phyloP scores from a whole-genome alignment of 176 grass and related monocot species.

The Lolium perenne region DNA sequence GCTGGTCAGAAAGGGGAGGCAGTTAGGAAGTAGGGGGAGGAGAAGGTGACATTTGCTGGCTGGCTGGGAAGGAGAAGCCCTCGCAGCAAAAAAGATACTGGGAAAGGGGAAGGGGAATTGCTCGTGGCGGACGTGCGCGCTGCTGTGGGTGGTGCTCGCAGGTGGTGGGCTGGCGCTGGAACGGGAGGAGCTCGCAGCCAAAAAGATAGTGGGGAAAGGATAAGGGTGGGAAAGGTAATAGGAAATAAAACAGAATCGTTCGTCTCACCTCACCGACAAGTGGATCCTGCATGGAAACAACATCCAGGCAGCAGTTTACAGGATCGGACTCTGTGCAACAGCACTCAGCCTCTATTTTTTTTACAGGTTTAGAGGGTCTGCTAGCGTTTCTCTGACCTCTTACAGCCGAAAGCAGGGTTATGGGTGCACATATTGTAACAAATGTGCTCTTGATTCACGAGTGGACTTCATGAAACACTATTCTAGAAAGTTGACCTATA shows the following conservation, averaged over 20 bases:
- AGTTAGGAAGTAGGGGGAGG: too few species aligned
- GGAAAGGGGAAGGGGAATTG: too few species aligned
- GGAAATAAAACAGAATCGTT: not conserved
- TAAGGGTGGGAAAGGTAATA: not conserved
- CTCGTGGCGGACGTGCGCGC: too few species aligned
- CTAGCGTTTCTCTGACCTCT: not conserved
- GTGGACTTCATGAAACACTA: not conserved
- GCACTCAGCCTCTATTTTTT: slow-evolving; percentile 1
- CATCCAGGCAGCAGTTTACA: not conserved
- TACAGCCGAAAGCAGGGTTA: not conserved
- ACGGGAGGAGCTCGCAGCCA: not conserved
- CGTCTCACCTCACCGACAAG: not conserved
- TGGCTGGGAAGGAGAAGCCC: too few species aligned
- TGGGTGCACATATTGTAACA: slow-evolving; percentile 3
- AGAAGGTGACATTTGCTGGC: too few species aligned
- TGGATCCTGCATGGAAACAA: not conserved
- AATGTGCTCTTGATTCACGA: not conserved
- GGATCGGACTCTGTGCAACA: not conserved
- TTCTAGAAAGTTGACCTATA: not conserved
- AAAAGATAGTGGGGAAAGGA: not conserved
- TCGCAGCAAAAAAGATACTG: too few species aligned
- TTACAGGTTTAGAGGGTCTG: not conserved
- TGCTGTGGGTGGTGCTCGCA: too few species aligned
- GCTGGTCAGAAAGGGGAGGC: too few species aligned
- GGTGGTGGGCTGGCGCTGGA: too few species aligned